Percentiles rank a stretch among this genome's conserved stretches.
Conservation (phyloP, 345 rosid genomes). For the Populus alba region DNA sequence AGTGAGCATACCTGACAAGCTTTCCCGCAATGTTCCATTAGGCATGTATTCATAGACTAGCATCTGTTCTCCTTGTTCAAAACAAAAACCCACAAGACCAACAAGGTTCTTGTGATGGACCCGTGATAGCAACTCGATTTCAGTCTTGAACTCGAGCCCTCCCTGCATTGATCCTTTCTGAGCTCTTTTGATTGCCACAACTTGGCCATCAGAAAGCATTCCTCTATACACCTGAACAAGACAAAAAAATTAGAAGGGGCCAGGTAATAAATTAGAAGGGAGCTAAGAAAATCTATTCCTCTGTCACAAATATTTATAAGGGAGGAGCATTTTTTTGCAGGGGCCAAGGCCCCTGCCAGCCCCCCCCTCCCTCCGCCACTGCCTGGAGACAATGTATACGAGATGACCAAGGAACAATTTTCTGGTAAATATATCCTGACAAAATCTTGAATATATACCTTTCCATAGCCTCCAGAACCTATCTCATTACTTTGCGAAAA, state of each 20-base stretch:
- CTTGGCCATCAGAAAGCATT: conserved; percentile 68
- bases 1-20: conserved; percentile 59
- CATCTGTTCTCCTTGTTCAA: conserved; percentile 89
- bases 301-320: no score
- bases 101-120: conserved; percentile 96
- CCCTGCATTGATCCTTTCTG: conserved; percentile 93
- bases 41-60: conserved; percentile 85
- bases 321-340: no score
- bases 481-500: conserved; percentile 73
- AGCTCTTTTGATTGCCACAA: conserved; percentile 86
- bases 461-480: conserved; percentile 95
- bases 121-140: conserved; percentile 87
- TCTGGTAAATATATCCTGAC: not conserved
- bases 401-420: not conserved
- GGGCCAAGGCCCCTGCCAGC: no score
- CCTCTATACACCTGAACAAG: conserved; percentile 96
- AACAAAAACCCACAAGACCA: conserved; percentile 86
- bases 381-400: conserved; percentile 17
- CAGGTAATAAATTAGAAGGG: no score
- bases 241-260: no score
- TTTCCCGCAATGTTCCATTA: conserved; percentile 74
- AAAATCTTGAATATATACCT: conserved; percentile 38
- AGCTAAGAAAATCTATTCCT: no score
- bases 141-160: conserved; percentile 90
- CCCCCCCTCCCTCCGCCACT: no score